A percentile compares a stretch with the other conserved stretches of the same genome.
Conservation (phyloP, 345 rosid genomes). For the Leavenworthia alabamica region DNA sequence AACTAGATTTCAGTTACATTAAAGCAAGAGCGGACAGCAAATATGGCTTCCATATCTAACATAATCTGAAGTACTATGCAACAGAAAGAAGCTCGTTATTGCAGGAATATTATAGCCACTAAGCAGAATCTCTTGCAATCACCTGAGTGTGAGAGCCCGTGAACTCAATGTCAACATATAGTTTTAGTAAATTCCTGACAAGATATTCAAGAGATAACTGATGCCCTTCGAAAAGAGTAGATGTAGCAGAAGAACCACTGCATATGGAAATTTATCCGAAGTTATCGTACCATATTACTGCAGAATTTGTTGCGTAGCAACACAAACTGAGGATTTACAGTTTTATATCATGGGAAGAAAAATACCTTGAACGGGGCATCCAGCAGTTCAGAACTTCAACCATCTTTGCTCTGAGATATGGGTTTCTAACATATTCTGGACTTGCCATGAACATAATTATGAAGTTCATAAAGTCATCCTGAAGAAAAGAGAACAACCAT, state of each 20-base stretch:
- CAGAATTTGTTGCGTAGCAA: slow-evolving; percentile 4
- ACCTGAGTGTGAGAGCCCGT: slow-evolving; percentile 99
- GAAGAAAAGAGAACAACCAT: slow-evolving; percentile 21
- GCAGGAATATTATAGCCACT: slow-evolving; percentile 8
- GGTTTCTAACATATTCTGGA: slow-evolving; percentile 78
- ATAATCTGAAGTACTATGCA: background rate
- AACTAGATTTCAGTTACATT: slow-evolving; percentile 3
- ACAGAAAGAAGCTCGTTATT: background rate
- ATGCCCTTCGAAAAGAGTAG: slow-evolving; percentile 88
- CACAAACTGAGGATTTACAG: background rate
- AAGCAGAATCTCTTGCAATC: slow-evolving; percentile 23
- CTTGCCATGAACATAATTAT: slow-evolving; percentile 98
- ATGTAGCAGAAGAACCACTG: slow-evolving; percentile 80
- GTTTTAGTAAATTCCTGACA: slow-evolving; percentile 94
- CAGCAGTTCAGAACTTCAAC: slow-evolving; percentile 98
- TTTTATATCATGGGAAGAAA: background rate
- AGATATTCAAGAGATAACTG: slow-evolving; percentile 86
- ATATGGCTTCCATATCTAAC: background rate
- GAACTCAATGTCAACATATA: slow-evolving; percentile 99
- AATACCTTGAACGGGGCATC: slow-evolving; percentile 93
- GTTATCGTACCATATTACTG: background rate
- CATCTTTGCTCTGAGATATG: slow-evolving; percentile 98
- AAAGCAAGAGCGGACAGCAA: background rate
- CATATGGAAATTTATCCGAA: slow-evolving; percentile 18
- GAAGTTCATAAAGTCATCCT: slow-evolving; percentile 99